Percentiles rank a stretch among this genome's conserved stretches.
Conservation (phyloP, 2,329 filamentous ascomycete species). For the Penicillium sp. region DNA sequence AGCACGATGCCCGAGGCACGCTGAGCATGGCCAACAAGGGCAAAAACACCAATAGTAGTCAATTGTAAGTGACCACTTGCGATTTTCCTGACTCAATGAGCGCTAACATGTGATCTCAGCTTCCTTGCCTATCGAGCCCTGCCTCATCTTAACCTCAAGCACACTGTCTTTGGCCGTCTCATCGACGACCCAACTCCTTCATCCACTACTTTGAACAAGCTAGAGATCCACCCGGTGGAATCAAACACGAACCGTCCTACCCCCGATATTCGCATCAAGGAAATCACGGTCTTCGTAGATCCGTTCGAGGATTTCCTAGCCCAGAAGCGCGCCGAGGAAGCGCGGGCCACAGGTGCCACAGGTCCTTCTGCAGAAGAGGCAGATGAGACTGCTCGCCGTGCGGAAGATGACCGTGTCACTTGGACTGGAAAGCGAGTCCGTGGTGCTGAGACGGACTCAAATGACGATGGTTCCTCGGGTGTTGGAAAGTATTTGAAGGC, state of each 20-base stretch:
- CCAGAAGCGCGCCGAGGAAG: slow-evolving; percentile 66
- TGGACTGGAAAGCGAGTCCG: slow-evolving; percentile 95
- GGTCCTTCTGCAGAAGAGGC: slow-evolving; percentile 22
- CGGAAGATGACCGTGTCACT: slow-evolving; percentile 83
- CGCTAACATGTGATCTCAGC: slow-evolving; percentile 29
- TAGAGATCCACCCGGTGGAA: slow-evolving; percentile 77
- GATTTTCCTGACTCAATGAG: neutral
- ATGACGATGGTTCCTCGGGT: slow-evolving; percentile 46
- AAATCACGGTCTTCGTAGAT: slow-evolving; percentile 84
- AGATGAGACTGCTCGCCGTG: slow-evolving; percentile 35
- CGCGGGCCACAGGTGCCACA: slow-evolving; percentile 44
- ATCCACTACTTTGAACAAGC: slow-evolving; percentile 59
- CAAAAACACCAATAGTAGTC: slow-evolving; percentile 93
- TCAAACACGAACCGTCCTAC: slow-evolving; percentile 70
- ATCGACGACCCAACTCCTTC: slow-evolving; percentile 62
- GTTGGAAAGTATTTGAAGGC: slow-evolving; percentile 82
- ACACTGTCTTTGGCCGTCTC: slow-evolving; percentile 91
- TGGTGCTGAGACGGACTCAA: slow-evolving; percentile 60
- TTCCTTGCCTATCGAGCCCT: slow-evolving; percentile 88
- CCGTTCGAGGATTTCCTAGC: slow-evolving; percentile 92
- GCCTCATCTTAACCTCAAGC: slow-evolving; percentile 87
- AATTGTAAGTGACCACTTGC: slow-evolving; percentile 58
- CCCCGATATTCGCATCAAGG: slow-evolving; percentile 75
- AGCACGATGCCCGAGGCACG: slow-evolving; percentile 78
- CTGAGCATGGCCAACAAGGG: slow-evolving; percentile 98